phyloP scores from a whole-genome alignment of 2,329 filamentous ascomycete species.

The Fonsecaea erecta region DNA sequence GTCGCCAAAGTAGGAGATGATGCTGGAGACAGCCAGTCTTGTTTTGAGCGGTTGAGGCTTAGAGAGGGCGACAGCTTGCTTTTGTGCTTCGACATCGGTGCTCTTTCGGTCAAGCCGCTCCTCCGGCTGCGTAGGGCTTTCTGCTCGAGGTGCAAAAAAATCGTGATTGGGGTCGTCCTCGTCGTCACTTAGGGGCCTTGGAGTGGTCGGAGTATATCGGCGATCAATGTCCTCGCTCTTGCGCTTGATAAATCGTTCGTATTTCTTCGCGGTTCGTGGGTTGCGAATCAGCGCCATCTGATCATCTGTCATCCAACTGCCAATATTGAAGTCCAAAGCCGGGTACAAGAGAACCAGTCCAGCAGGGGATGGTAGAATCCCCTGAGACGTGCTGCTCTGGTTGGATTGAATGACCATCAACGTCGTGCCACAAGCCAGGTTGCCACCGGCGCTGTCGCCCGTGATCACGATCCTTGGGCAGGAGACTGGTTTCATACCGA shows the following conservation, averaged over 20 bases:
- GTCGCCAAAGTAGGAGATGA: conserved; percentile 98
- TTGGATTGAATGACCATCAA: conserved; percentile 87
- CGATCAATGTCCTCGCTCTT: conserved; percentile 73
- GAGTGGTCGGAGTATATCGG: conserved; percentile 77
- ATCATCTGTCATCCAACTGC: conserved; percentile 98
- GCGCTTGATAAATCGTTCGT: conserved; percentile 71
- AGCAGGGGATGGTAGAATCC: conserved; percentile 72
- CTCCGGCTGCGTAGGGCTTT: conserved; percentile 36
- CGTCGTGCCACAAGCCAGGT: conserved; percentile 76
- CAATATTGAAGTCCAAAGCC: conserved; percentile 92
- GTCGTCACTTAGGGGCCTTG: conserved; percentile 73
- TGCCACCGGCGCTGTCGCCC: conserved; percentile 82
- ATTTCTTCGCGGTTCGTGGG: conserved; percentile 64
- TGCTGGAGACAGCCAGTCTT: conserved; percentile 90
- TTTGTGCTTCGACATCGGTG: conserved; percentile 44
- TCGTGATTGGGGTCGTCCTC: conserved; percentile 55
- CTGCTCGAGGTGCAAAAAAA: conserved; percentile 40
- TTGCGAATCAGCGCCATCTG: conserved; percentile 95
- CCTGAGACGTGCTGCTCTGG: conserved; percentile 48
- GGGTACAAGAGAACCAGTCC: conserved; percentile 88
- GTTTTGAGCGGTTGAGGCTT: conserved; percentile 68
- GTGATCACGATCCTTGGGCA: conserved; percentile 72
- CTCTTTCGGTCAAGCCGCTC: conserved; percentile 37
- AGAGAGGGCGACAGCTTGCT: conserved; percentile 41
- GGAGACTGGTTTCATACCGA: conserved; percentile 71